Percentiles rank a stretch among this genome's conserved stretches.
Conservation (phyloP, 2,329 filamentous ascomycete species). For the Aspergillus ochraceoroseus region DNA sequence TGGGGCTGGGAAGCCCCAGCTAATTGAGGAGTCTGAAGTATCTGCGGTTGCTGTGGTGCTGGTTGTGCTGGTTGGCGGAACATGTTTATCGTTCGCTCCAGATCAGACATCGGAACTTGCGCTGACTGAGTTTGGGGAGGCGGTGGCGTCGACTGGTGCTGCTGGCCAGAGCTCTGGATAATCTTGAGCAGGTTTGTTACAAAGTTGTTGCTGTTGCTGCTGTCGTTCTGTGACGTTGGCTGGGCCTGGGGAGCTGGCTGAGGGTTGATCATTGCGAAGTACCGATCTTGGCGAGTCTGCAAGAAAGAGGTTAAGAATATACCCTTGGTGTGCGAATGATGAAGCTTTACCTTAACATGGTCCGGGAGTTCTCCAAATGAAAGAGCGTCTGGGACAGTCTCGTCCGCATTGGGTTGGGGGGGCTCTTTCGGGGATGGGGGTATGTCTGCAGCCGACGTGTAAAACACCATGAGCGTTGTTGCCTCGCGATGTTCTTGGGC, state of each 20-base stretch:
- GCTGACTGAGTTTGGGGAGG: constrained; percentile 26
- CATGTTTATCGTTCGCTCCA: constrained; percentile 39
- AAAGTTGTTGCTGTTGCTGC: constrained; percentile 24
- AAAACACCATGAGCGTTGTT: constrained; percentile 47
- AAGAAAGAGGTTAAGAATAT: constrained; percentile 13
- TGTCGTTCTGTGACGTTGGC: constrained; percentile 20
- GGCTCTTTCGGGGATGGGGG: constrained; percentile 48
- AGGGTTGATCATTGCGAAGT: constrained; percentile 37
- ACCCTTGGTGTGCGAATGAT: neutral
- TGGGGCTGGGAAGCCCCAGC: constrained; percentile 24
- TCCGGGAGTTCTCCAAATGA: constrained; percentile 44
- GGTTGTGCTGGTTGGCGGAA: constrained; percentile 30
- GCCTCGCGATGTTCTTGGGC: constrained; percentile 46
- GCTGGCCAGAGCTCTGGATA: constrained; percentile 34
- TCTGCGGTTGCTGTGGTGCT: constrained; percentile 21
- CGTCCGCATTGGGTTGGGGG: constrained; percentile 36
- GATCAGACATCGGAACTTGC: constrained; percentile 25
- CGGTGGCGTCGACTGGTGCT: constrained; percentile 29
- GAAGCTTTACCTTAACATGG: constrained; percentile 35
- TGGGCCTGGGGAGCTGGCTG: constrained; percentile 27
- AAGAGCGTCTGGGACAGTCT: constrained; percentile 32
- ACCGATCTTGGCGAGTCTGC: constrained; percentile 42
- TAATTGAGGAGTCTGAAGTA: constrained; percentile 30
- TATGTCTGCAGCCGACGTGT: constrained; percentile 44
- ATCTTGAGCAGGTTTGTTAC: constrained; percentile 42